These are phyloP conservation scores for Coprinopsis sp. DNA, from an alignment of 768 basidiomycete species.

Conservation along the genomic window DNA sequence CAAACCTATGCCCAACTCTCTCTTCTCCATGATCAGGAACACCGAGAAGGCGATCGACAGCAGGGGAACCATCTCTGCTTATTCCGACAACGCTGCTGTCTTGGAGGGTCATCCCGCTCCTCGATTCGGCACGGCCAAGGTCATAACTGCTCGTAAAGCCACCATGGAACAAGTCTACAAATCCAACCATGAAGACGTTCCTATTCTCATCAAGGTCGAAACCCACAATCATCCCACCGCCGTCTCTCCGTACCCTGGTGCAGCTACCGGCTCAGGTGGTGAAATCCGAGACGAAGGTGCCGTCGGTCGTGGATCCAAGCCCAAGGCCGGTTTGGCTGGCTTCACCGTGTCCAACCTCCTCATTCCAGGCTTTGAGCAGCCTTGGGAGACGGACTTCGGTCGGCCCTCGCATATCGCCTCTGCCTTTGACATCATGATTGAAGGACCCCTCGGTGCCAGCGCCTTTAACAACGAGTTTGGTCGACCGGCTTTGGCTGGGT, in stretches of 20 bases:
- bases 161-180: conserved; percentile 44
- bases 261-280: conserved; percentile 96
- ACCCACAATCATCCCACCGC: conserved; percentile 99
- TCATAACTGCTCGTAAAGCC: neutral
- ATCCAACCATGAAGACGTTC: conserved; percentile 64
- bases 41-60: conserved; percentile 70
- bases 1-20: conserved; percentile 54
- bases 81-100: conserved; percentile 98
- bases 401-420: conserved; percentile 88
- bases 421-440: conserved; percentile 94
- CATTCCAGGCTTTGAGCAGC: conserved; percentile 86
- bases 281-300: conserved; percentile 98
- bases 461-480: conserved; percentile 99
- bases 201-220: conserved; percentile 94
- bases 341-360: conserved; percentile 93
- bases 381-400: conserved; percentile 96
- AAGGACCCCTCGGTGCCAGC: conserved; percentile 89
- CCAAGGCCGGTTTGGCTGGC: conserved; percentile 91
- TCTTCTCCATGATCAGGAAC: conserved; percentile 97
- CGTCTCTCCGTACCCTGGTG: conserved; percentile 97
- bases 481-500: conserved; percentile 85
- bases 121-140: conserved; percentile 46
- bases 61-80: conserved; percentile 87
- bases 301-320: conserved; percentile 90
- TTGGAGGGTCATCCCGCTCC: conserved; percentile 72